These are phyloP conservation scores for Wallemia mellicola DNA, from an alignment of 1,284 basidiomycete species.

Conservation along the genomic window DNA sequence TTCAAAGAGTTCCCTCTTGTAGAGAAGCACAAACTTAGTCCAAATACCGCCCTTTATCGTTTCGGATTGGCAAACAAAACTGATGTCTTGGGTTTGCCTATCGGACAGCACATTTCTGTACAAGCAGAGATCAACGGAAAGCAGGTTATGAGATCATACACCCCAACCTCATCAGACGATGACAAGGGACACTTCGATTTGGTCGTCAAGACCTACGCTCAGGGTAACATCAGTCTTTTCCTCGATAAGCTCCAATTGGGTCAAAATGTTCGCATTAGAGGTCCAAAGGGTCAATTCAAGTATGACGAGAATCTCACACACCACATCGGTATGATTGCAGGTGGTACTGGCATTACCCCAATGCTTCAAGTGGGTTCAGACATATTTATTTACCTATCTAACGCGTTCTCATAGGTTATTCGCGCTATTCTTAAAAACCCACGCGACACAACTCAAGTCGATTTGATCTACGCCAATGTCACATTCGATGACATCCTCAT, in stretches of 20 bases:
- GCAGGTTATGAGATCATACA: slow-evolving; percentile 68
- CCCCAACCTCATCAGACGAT: slow-evolving; percentile 73
- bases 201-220: slow-evolving; percentile 89
- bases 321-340: slow-evolving; percentile 83
- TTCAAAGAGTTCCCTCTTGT: slow-evolving; percentile 60
- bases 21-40: slow-evolving; percentile 60
- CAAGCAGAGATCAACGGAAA: slow-evolving; percentile 75
- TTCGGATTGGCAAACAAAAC: slow-evolving; percentile 31
- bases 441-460: slow-evolving; percentile 45
- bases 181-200: slow-evolving; percentile 82
- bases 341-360: slow-evolving; percentile 75
- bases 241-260: slow-evolving; percentile 52
- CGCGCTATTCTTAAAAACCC: slow-evolving; percentile 62
- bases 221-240: slow-evolving; percentile 79
- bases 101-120: slow-evolving; percentile 85
- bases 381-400: not conserved
- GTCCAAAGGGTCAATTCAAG: slow-evolving; percentile 77
- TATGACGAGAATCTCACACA: slow-evolving; percentile 36
- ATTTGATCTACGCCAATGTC: slow-evolving; percentile 94
- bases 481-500: slow-evolving; percentile 22
- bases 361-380: slow-evolving; percentile 28
- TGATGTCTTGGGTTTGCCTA: slow-evolving; percentile 65
- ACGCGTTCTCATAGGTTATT: slow-evolving; percentile 41
- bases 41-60: slow-evolving; percentile 68
- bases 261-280: slow-evolving; percentile 61